These are phyloP conservation scores for Fusarium buxicola DNA, from an alignment of 2,329 filamentous ascomycete genomes.

Conservation along the genomic window DNA sequence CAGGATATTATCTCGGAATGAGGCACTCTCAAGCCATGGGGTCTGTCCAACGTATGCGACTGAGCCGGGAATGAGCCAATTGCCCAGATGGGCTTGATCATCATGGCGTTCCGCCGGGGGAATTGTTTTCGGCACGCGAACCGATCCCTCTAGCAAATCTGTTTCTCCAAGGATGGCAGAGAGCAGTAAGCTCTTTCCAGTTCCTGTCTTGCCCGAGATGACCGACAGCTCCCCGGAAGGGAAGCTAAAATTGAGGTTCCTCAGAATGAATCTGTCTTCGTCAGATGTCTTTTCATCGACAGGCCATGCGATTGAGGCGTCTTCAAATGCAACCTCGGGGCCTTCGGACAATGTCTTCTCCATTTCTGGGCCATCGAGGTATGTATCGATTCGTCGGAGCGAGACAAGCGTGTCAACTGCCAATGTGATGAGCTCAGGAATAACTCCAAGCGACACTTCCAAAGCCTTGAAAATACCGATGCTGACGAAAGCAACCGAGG, in stretches of 20 bases:
- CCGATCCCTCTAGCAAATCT: constrained; percentile 72
- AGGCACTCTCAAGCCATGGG: constrained; percentile 87
- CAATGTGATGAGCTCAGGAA: constrained; percentile 80
- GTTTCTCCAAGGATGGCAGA: constrained; percentile 80
- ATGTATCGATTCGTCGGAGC: constrained; percentile 76
- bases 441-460: constrained; percentile 75
- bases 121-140: constrained; percentile 66
- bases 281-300: constrained; percentile 69
- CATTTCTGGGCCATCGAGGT: constrained; percentile 75
- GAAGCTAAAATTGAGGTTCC: constrained; percentile 73
- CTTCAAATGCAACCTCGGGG: constrained; percentile 71
- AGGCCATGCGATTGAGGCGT: constrained; percentile 80
- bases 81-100: constrained; percentile 67
- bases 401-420: constrained; percentile 80
- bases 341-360: constrained; percentile 64
- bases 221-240: constrained; percentile 77
- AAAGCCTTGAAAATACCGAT: constrained; percentile 80
- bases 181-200: constrained; percentile 81
- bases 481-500: constrained; percentile 83
- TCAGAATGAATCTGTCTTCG: constrained; percentile 72
- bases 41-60: constrained; percentile 83
- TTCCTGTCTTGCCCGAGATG: constrained; percentile 81
- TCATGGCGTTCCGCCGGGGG: constrained; percentile 68
- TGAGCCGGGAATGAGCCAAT: constrained; percentile 77
- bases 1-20: constrained; percentile 80